phyloP scores from a whole-genome alignment of 1,139 yeast genomes.

The Saccharomyces uvarum region DNA sequence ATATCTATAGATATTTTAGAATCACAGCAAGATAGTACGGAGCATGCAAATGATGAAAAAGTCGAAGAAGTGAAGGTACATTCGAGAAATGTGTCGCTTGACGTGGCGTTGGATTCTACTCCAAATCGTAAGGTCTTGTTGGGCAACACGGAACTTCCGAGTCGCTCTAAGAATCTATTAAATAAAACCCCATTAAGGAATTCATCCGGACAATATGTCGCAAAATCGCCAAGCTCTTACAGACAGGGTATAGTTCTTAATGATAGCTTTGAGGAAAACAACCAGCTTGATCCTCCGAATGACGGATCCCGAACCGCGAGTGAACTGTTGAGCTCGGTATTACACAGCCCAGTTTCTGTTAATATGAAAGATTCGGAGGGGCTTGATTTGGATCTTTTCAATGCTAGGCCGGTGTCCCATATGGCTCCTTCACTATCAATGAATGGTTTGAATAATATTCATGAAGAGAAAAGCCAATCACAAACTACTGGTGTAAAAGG shows the following conservation, averaged over 20 bases:
- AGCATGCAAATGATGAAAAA: constrained; percentile 6
- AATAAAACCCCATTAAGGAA: constrained; percentile 12
- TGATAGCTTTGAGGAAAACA: neutral
- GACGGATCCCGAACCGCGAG: neutral
- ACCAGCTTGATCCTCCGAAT: neutral
- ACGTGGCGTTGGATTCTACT: constrained; percentile 23
- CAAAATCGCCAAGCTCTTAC: constrained; percentile 8
- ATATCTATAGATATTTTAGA: neutral
- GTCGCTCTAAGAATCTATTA: constrained; percentile 6
- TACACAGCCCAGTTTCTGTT: neutral
- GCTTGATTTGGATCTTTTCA: neutral
- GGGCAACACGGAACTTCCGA: constrained; percentile 2
- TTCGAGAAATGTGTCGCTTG: constrained; percentile 18
- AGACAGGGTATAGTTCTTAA: constrained; percentile 5
- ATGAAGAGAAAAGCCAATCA: neutral
- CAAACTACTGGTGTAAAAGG: neutral
- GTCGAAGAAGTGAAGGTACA: constrained; percentile 8
- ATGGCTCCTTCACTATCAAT: neutral
- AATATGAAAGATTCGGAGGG: neutral
- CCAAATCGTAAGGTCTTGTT: constrained; percentile 13
- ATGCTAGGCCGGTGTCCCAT: neutral
- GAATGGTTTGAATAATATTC: neutral
- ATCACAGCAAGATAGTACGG: constrained; percentile 1
- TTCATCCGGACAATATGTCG: neutral
- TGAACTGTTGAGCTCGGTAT: neutral